Base-by-base conservation (phyloP, 106 monocot species). In the Phalaenopsis aphrodite region DNA sequence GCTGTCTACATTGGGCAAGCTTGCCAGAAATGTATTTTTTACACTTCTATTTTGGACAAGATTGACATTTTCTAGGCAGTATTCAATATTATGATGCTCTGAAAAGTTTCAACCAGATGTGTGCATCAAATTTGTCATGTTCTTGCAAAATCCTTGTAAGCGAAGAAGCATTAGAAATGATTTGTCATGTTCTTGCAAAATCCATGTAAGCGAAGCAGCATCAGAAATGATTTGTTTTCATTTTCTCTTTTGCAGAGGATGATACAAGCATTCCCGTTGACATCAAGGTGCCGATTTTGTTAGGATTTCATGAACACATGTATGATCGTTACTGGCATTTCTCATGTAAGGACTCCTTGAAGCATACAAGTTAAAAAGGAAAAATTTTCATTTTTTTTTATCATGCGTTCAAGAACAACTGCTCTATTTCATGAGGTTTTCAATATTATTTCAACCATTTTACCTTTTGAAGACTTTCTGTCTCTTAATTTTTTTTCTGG, bases 301-400 rank as follows among this genome's bases (percentile, higher is more conserved):
- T 90, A 56, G 74, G 84, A 17, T 97, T 97, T 81, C 83, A 92
- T 86, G 83, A 77, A 30, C 97, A 97, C 64, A 90, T 97, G 55
- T 97, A 94, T 81, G 87, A 97, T 76, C 87, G 87, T 75, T 77
- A 94, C 55, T 94, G 97, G 97, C 91, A 94, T 83, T 97, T 92
- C 82, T 92, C 97, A 76, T 97, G 97, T 97, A 88, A 85, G 94
- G 56, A 64, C 24, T 64, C 64, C 58, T 30, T 30, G 57, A 17
- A 57, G 57, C 17, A 57, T 57, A 57, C 19, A 19, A 16, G 4
- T 16, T 64, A 9, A 23, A 64, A 52, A 52, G 52, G 30, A 30
- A 52, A 21, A 24, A 21, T 24, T 64, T 64, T 6, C 64, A 52
- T 52, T 52, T 64, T 64, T 21, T 23, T 64, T 23, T 21, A 23